Evolutionary conservation across 805 yeast genomes (phyloP).

Genomic region (Teunomyces stri): DNA sequence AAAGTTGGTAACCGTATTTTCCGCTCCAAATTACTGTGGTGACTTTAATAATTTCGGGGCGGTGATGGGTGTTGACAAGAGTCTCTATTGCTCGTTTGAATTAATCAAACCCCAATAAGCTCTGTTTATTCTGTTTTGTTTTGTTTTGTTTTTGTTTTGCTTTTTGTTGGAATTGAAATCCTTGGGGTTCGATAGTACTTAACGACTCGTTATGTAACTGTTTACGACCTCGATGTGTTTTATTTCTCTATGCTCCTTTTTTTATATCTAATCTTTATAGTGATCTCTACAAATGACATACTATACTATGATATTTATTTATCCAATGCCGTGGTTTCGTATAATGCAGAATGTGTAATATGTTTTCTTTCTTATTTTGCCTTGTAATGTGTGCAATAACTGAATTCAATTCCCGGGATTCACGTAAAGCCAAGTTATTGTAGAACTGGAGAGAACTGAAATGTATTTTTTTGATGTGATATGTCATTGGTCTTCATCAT

Average conservation of each 20-base stretch:
- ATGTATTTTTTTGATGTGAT: background rate
- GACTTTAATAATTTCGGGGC: slow-evolving; percentile 81
- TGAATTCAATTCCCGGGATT: background rate
- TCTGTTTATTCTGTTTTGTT: background rate
- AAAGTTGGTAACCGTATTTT: slow-evolving; percentile 72
- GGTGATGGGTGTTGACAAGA: slow-evolving; percentile 69
- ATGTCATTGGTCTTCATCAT: background rate
- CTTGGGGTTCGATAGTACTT: background rate
- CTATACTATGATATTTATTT: background rate
- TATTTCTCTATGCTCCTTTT: slow-evolving; percentile 2
- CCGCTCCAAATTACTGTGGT: slow-evolving; percentile 84
- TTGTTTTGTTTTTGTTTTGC: background rate
- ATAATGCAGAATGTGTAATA: background rate
- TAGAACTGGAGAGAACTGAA: background rate
- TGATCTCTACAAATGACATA: background rate
- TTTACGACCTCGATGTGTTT: background rate
- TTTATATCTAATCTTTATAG: slow-evolving; percentile 9
- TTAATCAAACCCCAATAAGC: slow-evolving; percentile 53
- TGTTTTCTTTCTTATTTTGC: background rate
- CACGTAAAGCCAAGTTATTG: background rate
- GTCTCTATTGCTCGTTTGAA: slow-evolving; percentile 69
- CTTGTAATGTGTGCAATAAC: background rate
- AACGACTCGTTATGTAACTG: background rate
- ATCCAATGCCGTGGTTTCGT: slow-evolving; percentile 1
- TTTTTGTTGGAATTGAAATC: slow-evolving; percentile 4